These are phyloP conservation scores for Tothia fuscella DNA, from an alignment of 2,329 filamentous ascomycete species.

Conservation along the genomic window DNA sequence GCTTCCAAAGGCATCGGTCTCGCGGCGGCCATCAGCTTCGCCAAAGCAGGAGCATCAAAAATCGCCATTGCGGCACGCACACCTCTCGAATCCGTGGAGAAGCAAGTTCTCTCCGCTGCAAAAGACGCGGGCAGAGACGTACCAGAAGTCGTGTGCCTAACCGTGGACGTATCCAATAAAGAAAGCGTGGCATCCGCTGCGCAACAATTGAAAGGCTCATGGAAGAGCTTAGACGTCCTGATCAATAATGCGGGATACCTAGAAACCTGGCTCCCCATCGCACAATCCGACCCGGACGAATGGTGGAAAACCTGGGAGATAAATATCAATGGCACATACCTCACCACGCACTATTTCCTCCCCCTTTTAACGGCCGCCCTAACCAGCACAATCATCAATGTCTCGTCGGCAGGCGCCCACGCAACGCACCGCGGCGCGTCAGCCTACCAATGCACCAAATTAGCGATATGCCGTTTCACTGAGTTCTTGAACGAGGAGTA, in stretches of 20 bases:
- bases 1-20: conserved; percentile 36
- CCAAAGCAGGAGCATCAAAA: conserved; percentile 33
- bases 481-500: conserved; percentile 8
- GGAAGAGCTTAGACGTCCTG: conserved; percentile 32
- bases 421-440: background rate
- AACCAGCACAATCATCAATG: conserved; percentile 7
- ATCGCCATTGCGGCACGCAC: conserved; percentile 45
- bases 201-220: conserved; percentile 20
- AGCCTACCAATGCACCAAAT: conserved; percentile 7
- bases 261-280: conserved; percentile 20
- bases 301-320: conserved; percentile 33
- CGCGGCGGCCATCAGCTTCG: conserved; percentile 32
- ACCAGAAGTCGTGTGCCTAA: conserved; percentile 32
- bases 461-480: conserved; percentile 8
- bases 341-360: conserved; percentile 31
- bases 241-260: conserved; percentile 36
- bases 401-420: conserved; percentile 7
- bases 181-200: conserved; percentile 26
- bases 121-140: conserved; percentile 22
- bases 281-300: conserved; percentile 23
- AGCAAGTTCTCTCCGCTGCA: conserved; percentile 26
- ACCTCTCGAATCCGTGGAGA: conserved; percentile 26
- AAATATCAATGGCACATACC: conserved; percentile 39
- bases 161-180: conserved; percentile 31
- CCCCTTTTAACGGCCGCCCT: background rate